Evolutionary conservation across 768 basidiomycete genomes (phyloP).

Genomic region (Kwoniella bestiolae): DNA sequence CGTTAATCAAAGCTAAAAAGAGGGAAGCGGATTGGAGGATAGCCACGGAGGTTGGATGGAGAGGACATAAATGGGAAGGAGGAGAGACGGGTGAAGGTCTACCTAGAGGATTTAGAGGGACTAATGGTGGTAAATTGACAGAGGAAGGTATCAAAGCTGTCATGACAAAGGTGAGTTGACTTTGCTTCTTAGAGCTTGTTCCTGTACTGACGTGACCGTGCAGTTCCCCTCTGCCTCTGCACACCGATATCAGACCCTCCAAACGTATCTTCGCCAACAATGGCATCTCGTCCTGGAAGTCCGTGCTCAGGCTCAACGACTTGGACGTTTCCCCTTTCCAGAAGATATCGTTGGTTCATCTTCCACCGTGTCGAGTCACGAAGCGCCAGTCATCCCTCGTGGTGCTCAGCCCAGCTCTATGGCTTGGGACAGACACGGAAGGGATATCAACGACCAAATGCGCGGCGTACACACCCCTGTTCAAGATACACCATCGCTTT

Average conservation of each 20-base stretch:
- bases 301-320: conserved; percentile 43
- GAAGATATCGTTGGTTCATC: conserved; percentile 25
- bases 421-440: conserved; percentile 21
- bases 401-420: conserved; percentile 17
- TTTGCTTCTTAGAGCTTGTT: not conserved
- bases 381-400: not conserved
- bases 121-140: conserved; percentile 50
- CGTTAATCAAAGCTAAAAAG: conserved; percentile 17
- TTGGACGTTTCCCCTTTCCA: conserved; percentile 41
- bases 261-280: conserved; percentile 80
- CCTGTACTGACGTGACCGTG: not conserved
- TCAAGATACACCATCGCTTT: conserved; percentile 16
- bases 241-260: conserved; percentile 79
- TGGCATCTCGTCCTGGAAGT: conserved; percentile 65
- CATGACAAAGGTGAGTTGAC: conserved; percentile 62
- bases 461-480: conserved; percentile 20
- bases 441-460: conserved; percentile 26
- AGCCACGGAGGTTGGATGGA: conserved; percentile 46
- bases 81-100: conserved; percentile 44
- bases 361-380: conserved; percentile 25
- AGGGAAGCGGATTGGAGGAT: conserved; percentile 37
- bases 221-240: conserved; percentile 91
- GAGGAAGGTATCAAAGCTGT: conserved; percentile 56
- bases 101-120: conserved; percentile 47
- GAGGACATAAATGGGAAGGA: conserved; percentile 56